A percentile compares a stretch with the other conserved stretches of the same genome.
Conservation (phyloP, 2,329 filamentous ascomycete species). For the Dothideomycetes sp. region DNA sequence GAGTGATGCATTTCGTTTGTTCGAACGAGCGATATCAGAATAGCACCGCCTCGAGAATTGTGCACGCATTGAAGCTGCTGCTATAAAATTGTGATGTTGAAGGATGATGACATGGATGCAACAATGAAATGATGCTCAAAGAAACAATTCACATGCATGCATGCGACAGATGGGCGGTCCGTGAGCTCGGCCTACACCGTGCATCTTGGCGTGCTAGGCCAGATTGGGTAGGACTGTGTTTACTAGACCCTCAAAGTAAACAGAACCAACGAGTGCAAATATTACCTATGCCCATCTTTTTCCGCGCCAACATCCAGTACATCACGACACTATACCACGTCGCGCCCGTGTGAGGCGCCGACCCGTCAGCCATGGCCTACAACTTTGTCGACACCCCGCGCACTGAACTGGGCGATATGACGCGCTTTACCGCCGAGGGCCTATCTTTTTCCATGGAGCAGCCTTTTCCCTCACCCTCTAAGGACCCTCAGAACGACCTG, state of each 20-base stretch:
- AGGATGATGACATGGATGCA: too few species aligned
- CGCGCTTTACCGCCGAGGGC: constrained; percentile 52
- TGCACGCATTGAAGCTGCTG: too few species aligned
- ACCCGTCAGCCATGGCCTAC: constrained; percentile 32
- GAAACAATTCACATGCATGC: too few species aligned
- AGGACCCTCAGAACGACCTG: constrained; percentile 58
- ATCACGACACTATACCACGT: constrained; percentile 5
- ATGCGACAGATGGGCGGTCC: too few species aligned
- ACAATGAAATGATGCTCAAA: too few species aligned
- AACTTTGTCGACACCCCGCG: constrained; percentile 70
- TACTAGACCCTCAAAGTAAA: too few species aligned
- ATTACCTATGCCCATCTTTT: too few species aligned
- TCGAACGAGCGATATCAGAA: background rate
- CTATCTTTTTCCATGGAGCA: constrained; percentile 81
- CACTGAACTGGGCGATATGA: constrained; percentile 75
- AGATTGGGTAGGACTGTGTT: too few species aligned
- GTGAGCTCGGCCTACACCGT: too few species aligned
- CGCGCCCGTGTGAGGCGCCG: constrained; percentile 2
- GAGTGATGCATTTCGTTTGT: background rate
- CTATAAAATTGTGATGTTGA: too few species aligned
- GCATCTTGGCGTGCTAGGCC: too few species aligned
- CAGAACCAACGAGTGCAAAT: too few species aligned
- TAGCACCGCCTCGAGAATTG: background rate
- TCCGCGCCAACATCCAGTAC: constrained; percentile 12
- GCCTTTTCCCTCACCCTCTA: constrained; percentile 73